A percentile compares a stretch with the other conserved stretches of the same genome.
phyloP scores from a whole-genome alignment of 805 yeast species.

The Candida jianshihensis region DNA sequence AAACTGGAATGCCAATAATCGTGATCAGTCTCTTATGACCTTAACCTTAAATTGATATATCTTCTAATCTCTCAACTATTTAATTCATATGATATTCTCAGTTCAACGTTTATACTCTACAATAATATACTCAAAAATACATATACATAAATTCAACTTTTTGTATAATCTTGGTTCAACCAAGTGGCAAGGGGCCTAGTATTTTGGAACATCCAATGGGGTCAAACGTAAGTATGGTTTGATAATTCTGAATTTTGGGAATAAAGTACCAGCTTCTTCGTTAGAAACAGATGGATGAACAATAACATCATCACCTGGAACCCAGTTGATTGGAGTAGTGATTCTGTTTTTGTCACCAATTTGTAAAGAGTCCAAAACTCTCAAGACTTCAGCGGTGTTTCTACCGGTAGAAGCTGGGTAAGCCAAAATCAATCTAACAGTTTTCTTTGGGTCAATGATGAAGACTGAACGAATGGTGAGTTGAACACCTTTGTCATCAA shows the following conservation, averaged over 20 bases:
- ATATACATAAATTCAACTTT: too few relatives aligned
- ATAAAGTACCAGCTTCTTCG: slow-evolving; percentile 50
- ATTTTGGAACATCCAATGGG: slow-evolving; percentile 19
- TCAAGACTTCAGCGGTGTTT: slow-evolving; percentile 66
- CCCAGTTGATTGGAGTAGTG: slow-evolving; percentile 71
- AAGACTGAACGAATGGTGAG: slow-evolving; percentile 68
- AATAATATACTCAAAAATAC: too few relatives aligned
- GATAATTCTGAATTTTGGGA: slow-evolving; percentile 54
- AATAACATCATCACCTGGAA: slow-evolving; percentile 66
- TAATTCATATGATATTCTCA: too few relatives aligned
- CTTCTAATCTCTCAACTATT: too few relatives aligned
- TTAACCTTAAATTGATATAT: too few relatives aligned
- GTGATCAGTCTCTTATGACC: too few relatives aligned
- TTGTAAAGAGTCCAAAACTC: slow-evolving; percentile 67
- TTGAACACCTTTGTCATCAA: slow-evolving; percentile 57
- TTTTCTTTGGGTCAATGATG: slow-evolving; percentile 62
- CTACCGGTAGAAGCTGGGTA: slow-evolving; percentile 74
- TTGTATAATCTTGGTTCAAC: too few relatives aligned
- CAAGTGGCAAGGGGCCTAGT: too few relatives aligned
- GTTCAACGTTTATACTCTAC: too few relatives aligned
- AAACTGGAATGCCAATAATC: too few relatives aligned
- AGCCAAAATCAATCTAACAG: slow-evolving; percentile 52
- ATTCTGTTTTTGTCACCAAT: slow-evolving; percentile 53
- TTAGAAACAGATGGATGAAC: slow-evolving; percentile 60
- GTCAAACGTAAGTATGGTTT: slow-evolving; percentile 63